Evolutionary conservation across 2,329 filamentous ascomycete species (phyloP), one percentile per base, ranked within the genome.

Genomic region (Metarhizium rileyi): DNA sequence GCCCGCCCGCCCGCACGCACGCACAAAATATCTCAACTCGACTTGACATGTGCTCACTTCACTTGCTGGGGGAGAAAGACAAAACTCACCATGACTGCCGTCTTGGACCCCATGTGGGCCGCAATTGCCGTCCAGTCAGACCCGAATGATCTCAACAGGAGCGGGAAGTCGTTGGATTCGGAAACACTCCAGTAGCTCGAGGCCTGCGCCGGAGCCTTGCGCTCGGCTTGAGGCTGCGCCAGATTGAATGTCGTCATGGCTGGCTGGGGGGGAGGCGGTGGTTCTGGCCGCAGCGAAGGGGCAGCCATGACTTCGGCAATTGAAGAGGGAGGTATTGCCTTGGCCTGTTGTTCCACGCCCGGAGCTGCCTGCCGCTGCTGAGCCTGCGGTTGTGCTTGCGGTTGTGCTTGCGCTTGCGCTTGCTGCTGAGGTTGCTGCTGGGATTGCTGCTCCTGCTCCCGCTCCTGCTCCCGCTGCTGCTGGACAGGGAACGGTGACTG

Each of bases 151-250:
- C 74, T 77, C 44, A 93, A 72, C 51, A 89, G 74, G 50, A 75
- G 77, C 33, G 84, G 82, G 65, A 93, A 93, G 59, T 90, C 87
- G 44, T 77, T 84, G 49, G 84, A 77, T 67, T 93, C 87, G 1
- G 84, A 85, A 22, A 91, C 87, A 59, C 87, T 91, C 87, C 87
- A 93, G 64, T 93, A 93, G 65, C 87, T 91, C 1, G 85, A 89
- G 14, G 84, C 80, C 55, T 83, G 81, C 49, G 70, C 69, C 22
- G 73, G 72, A 9, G 68, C 65, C 51, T 77, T 78, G 41, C 76
- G 75, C 56, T 81, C 77, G 33, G 67, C 63, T 36, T 68, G 67
- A 14, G 65, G 58, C 52, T 72, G 70, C 2, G 66, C 58, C 45
- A 78, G 61, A 52, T 79, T 78, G 55, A 80, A 76, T 25, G 73